These are phyloP conservation scores for Novymonas esmeraldas DNA, from an alignment of 208 protist genomes.

Conservation along the genomic window DNA sequence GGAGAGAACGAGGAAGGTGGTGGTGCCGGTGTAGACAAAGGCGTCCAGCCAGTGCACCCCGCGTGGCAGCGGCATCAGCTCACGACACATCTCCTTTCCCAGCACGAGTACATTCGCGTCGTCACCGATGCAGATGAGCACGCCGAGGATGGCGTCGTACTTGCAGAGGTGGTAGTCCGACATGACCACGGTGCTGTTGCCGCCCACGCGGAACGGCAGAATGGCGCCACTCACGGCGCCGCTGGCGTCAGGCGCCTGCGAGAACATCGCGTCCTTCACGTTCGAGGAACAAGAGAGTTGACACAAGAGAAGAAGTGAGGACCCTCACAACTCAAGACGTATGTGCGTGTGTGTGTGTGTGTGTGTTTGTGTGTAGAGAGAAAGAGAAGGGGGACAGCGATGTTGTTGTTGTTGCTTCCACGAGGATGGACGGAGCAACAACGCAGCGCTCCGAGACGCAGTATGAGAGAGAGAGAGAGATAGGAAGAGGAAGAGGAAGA, in stretches of 20 bases:
- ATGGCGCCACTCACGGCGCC: conserved; percentile 6
- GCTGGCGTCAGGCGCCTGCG: background rate
- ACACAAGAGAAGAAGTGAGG: conserved; percentile 10
- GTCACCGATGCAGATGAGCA: conserved; percentile 75
- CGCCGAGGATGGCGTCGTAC: conserved; percentile 75
- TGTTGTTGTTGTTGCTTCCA: background rate
- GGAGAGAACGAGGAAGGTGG: conserved; percentile 76
- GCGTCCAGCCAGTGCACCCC: conserved; percentile 74
- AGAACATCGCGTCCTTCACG: conserved; percentile 2
- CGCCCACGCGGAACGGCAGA: conserved; percentile 42
- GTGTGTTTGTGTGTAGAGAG: background rate
- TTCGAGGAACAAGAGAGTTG: background rate
- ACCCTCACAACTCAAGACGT: background rate
- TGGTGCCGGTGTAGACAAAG: conserved; percentile 76
- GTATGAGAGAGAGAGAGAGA: background rate
- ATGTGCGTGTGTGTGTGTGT: background rate
- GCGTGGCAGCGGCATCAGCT: conserved; percentile 50
- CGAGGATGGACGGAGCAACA: too few relatives aligned
- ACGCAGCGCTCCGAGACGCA: too few relatives aligned
- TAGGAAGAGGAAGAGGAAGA: background rate
- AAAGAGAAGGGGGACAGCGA: background rate
- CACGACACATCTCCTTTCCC: conserved; percentile 57
- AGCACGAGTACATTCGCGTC: conserved; percentile 74
- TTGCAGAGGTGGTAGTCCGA: conserved; percentile 82
- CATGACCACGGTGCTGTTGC: conserved; percentile 69